Base-by-base conservation (phyloP, 805 yeast species). In the Candida tibetensis region DNA sequence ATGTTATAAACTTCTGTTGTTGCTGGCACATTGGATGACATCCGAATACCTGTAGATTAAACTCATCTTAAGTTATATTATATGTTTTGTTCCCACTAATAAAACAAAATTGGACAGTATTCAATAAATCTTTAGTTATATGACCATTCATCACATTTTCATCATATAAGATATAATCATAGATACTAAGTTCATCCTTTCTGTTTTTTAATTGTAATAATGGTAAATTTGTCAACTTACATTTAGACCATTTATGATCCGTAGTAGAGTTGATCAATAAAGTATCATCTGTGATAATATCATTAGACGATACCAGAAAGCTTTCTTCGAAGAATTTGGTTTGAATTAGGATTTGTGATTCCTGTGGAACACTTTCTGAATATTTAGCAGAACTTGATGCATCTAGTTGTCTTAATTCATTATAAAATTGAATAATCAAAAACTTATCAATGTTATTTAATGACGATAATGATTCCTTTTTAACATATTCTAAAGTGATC, bases 61-160 rank as follows among this genome's bases (percentile, higher is more conserved):
- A n/a, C n/a, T n/a, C n/a, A n/a, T 9, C 18, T 25, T 33, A 42
- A 15, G 28, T 30, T 15, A 36, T 29, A 34, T 35, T 48, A 40
- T 57, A 63, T 4, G 57, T 56, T 36, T 60, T 53, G 28, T 66
- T 66, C 6, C 74, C 74, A 0, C 65, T 63, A 31, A 57, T 52
- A 18, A 55, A 54, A 39, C 74, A 68, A 38, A 53, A 67, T 31
- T 58, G 46, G 13, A 68, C 46, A 8, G 55, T 48, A 4, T 40
- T 35, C 25, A 57, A 38, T 17, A 66, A 37, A 23, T 44, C 42
- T 2, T 34, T 27, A 2, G 44, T 45, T 7, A 56, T 33, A 8
- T 46, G 45, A 4, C 39, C 40, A 10, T 36, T 41, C 29, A 39
- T 32, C 31, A 34, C 33, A 3, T 30, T 21, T 10, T 32, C n/a